A percentile compares a stretch with the other conserved stretches of the same genome.
These are phyloP conservation scores for Corymbia calophylla DNA, from an alignment of 441 rosid species.

Conservation along the genomic window DNA sequence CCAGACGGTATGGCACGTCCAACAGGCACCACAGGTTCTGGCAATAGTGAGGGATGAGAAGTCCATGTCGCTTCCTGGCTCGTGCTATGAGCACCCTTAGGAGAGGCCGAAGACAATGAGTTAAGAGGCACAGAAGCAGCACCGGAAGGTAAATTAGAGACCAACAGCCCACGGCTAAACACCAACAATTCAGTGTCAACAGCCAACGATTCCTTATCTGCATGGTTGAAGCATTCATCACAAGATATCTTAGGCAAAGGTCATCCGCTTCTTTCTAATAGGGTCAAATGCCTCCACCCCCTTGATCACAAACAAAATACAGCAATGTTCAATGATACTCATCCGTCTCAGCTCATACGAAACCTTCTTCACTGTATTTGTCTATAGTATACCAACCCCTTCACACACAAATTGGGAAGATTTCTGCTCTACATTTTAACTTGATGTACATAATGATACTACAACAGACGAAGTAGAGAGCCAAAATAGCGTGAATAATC, in stretches of 20 bases:
- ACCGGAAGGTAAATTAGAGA: constrained; percentile 16
- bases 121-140: not conserved
- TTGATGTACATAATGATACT: not conserved
- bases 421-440: not conserved
- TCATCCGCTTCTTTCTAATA: constrained; percentile 52
- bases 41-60: not conserved
- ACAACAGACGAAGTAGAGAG: not conserved
- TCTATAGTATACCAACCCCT: constrained; percentile 1
- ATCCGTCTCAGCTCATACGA: constrained; percentile 38
- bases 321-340: constrained; percentile 49
- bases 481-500: not conserved
- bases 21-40: not conserved
- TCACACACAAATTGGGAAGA: not conserved
- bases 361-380: constrained; percentile 16
- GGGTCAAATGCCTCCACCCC: constrained; percentile 74
- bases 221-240: constrained; percentile 68
- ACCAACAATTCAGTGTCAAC: constrained; percentile 65
- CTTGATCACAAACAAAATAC: constrained; percentile 63
- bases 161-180: constrained; percentile 53
- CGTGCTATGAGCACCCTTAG: constrained; percentile 1
- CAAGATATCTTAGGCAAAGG: constrained; percentile 70
- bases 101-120: not conserved
- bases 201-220: constrained; percentile 75
- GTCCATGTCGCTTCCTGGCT: not conserved
- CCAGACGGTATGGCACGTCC: not conserved